Percentiles rank a stretch among this genome's conserved stretches.
Conservation (phyloP, 1,284 basidiomycete genomes). For the Ganoderma lucidum region DNA sequence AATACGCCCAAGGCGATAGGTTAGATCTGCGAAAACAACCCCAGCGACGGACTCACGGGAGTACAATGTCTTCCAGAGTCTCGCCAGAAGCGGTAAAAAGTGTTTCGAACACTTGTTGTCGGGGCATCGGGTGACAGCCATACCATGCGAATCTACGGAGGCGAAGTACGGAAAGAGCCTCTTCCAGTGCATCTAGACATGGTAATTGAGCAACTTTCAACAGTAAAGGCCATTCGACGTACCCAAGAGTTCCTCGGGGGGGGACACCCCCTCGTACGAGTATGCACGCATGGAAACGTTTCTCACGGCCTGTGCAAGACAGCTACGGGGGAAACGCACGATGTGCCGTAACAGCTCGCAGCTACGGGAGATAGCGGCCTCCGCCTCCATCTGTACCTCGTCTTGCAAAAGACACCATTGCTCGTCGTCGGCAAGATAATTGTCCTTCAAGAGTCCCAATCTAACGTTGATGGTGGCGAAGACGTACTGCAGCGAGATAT, state of each 20-base stretch:
- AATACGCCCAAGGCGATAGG: not conserved
- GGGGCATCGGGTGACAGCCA: not conserved
- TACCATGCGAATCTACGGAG: not conserved
- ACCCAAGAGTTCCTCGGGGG: not conserved
- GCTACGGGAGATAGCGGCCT: not conserved
- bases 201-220: not conserved
- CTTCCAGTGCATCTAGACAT: not conserved
- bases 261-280: not conserved
- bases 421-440: not conserved
- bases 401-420: not conserved
- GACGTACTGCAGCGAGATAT: not conserved
- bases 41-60: not conserved
- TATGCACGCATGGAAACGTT: not conserved
- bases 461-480: slow-evolving; percentile 7
- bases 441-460: not conserved
- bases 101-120: not conserved
- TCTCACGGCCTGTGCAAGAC: not conserved
- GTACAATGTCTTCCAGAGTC: not conserved
- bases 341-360: not conserved
- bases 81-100: not conserved
- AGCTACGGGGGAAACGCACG: not conserved
- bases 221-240: not conserved
- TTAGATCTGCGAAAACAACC: not conserved
- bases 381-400: not conserved
- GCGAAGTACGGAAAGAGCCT: not conserved